These are phyloP conservation scores for Cutaneotrichosporon daszewskae DNA, from an alignment of 1,284 basidiomycete genomes.

Conservation along the genomic window DNA sequence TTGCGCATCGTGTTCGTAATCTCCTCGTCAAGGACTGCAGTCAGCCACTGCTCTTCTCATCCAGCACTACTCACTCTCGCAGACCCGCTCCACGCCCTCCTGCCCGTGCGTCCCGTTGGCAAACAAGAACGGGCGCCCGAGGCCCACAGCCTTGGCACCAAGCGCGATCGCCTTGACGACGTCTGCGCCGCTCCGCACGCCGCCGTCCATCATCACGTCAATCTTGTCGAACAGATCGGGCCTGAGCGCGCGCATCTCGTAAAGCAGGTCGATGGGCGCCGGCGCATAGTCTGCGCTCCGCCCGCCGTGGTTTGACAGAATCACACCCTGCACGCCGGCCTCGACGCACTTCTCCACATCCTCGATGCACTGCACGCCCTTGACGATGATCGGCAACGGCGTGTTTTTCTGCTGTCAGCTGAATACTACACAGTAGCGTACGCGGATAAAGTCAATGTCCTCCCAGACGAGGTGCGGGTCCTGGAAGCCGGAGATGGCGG, in stretches of 20 bases:
- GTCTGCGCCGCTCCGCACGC: constrained; percentile 53
- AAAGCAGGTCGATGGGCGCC: constrained; percentile 47
- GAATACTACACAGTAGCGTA: constrained; percentile 14
- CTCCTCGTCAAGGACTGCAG: constrained; percentile 51
- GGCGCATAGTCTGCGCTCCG: constrained; percentile 47
- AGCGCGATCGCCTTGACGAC: constrained; percentile 56
- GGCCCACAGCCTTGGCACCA: constrained; percentile 55
- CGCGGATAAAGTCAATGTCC: constrained; percentile 46
- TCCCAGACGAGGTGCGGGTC: constrained; percentile 49
- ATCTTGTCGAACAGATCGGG: constrained; percentile 51
- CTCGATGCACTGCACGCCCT: constrained; percentile 53
- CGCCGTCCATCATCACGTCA: constrained; percentile 54
- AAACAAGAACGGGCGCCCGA: constrained; percentile 54
- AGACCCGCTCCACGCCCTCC: constrained; percentile 50
- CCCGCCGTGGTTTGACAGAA: constrained; percentile 30
- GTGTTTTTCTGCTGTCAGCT: constrained; percentile 43
- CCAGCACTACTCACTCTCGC: constrained; percentile 45
- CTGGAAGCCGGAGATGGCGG: constrained; percentile 52
- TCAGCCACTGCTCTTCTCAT: constrained; percentile 4
- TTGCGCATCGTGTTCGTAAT: constrained; percentile 53
- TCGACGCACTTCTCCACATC: constrained; percentile 52
- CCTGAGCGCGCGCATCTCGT: constrained; percentile 48
- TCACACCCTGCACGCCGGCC: constrained; percentile 52
- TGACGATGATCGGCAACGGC: constrained; percentile 50
- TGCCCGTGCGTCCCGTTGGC: constrained; percentile 54